These are phyloP conservation scores for Leccinellum albellum DNA, from an alignment of 768 basidiomycete genomes.

Conservation along the genomic window DNA sequence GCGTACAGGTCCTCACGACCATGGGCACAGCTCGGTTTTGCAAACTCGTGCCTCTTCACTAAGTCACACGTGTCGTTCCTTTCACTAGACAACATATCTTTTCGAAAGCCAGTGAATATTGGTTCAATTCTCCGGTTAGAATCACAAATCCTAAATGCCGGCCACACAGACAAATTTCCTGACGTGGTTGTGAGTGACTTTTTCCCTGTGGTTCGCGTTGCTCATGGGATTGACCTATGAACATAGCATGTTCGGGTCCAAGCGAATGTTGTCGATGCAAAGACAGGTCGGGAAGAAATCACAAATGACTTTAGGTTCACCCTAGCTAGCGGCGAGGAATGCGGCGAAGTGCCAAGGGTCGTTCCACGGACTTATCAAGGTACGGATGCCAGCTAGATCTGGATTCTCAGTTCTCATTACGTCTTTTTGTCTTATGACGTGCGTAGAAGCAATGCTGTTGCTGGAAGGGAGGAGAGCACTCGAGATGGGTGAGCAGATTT, in stretches of 20 bases:
- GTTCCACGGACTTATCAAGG: slow-evolving; percentile 72
- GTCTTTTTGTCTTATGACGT: slow-evolving; percentile 11
- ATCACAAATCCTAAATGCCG: slow-evolving; percentile 63
- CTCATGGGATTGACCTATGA: neutral
- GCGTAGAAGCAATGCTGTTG: slow-evolving; percentile 79
- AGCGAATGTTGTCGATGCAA: slow-evolving; percentile 68
- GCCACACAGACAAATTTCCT: slow-evolving; percentile 28
- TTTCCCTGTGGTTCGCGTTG: neutral
- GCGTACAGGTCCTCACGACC: neutral
- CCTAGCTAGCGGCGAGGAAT: slow-evolving; percentile 49
- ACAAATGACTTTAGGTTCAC: slow-evolving; percentile 80
- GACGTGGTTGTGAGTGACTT: slow-evolving; percentile 51
- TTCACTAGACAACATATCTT: slow-evolving; percentile 76
- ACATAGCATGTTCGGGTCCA: slow-evolving; percentile 65
- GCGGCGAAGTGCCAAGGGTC: slow-evolving; percentile 38
- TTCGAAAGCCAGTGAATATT: slow-evolving; percentile 77
- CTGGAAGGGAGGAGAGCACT: slow-evolving; percentile 73
- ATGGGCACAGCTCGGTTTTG: slow-evolving; percentile 58
- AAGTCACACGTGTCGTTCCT: slow-evolving; percentile 65
- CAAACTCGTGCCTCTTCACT: slow-evolving; percentile 68
- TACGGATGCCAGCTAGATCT: slow-evolving; percentile 14
- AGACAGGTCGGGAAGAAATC: slow-evolving; percentile 58
- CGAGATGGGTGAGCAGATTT: slow-evolving; percentile 65
- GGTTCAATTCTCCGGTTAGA: slow-evolving; percentile 75
- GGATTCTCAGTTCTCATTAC: neutral